phyloP scores from a whole-genome alignment of 768 basidiomycete genomes.

The Saitozyma podzolica region DNA sequence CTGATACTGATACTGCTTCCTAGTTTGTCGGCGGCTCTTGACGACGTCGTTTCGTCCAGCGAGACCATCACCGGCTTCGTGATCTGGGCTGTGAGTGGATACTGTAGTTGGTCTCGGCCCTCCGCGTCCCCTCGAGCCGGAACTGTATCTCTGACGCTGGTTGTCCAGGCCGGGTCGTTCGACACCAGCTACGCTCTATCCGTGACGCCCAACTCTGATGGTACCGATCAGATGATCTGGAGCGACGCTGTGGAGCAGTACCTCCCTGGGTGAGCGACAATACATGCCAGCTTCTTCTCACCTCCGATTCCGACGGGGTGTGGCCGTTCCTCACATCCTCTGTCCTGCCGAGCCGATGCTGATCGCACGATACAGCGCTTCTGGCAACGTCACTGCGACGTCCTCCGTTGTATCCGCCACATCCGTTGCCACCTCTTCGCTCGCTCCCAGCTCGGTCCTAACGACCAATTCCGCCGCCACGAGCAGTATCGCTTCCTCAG shows the following conservation, averaged over 20 bases:
- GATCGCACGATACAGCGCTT: too few relatives aligned
- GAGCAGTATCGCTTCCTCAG: too few relatives aligned
- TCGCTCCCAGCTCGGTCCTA: background rate
- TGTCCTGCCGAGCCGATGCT: background rate
- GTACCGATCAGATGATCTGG: conserved; percentile 48
- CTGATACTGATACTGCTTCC: conserved; percentile 50
- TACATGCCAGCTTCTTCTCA: background rate
- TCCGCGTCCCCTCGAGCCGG: too few relatives aligned
- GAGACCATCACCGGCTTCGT: conserved; percentile 58
- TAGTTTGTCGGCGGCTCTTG: conserved; percentile 50
- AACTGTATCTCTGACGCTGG: too few relatives aligned
- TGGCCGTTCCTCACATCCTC: background rate
- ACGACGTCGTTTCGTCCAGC: too few relatives aligned
- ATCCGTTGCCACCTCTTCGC: background rate
- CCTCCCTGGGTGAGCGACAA: conserved; percentile 21
- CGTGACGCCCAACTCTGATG: conserved; percentile 57
- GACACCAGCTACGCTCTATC: conserved; percentile 59
- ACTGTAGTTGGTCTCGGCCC: too few relatives aligned
- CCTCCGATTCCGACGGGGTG: background rate
- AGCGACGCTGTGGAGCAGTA: conserved; percentile 31
- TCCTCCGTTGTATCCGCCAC: conserved; percentile 5
- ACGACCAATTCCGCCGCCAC: too few relatives aligned
- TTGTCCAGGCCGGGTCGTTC: conserved; percentile 56
- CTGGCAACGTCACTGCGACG: background rate
- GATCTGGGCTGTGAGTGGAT: conserved; percentile 56